Conservation (phyloP, 345 rosid genomes). For the Corchorus olitorius region DNA sequence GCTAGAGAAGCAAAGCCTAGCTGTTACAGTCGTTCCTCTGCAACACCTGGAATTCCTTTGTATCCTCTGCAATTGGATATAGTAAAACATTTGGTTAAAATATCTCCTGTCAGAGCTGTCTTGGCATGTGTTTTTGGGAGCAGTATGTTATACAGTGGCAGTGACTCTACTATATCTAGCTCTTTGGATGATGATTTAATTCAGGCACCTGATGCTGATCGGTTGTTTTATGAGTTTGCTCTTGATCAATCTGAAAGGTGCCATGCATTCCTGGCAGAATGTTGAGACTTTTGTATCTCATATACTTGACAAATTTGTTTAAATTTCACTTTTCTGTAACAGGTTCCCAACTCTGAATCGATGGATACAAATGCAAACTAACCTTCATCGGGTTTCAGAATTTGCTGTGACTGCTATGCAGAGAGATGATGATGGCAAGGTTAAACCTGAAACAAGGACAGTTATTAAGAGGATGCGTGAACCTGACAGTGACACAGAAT, state of each 20-base stretch:
- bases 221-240: conserved; percentile 88
- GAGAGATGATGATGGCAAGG: conserved; percentile 47
- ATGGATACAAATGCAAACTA: conserved; percentile 98
- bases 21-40: conserved; percentile 68
- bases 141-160: conserved; percentile 74
- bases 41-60: conserved; percentile 74
- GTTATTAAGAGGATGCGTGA: conserved; percentile 80
- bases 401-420: conserved; percentile 75
- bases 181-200: conserved; percentile 60
- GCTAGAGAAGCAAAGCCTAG: conserved; percentile 74
- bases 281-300: conserved; percentile 11
- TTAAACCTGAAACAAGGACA: conserved; percentile 56
- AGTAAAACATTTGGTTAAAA: conserved; percentile 86
- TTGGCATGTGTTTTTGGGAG: conserved; percentile 97
- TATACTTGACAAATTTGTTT: conserved; percentile 18
- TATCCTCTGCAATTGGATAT: conserved; percentile 94
- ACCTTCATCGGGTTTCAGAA: conserved; percentile 94
- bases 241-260: conserved; percentile 99
- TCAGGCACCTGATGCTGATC: conserved; percentile 72
- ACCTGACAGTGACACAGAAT: conserved; percentile 70
- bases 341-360: conserved; percentile 95
- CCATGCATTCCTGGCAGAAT: conserved; percentile 17
- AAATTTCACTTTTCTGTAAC: conserved; percentile 30
- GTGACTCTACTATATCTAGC: conserved; percentile 68
- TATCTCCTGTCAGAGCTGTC: conserved; percentile 92